Evolutionary conservation across 129 eudicot genomes (phyloP).

Genomic region (Ambrosia artemisiifolia): DNA sequence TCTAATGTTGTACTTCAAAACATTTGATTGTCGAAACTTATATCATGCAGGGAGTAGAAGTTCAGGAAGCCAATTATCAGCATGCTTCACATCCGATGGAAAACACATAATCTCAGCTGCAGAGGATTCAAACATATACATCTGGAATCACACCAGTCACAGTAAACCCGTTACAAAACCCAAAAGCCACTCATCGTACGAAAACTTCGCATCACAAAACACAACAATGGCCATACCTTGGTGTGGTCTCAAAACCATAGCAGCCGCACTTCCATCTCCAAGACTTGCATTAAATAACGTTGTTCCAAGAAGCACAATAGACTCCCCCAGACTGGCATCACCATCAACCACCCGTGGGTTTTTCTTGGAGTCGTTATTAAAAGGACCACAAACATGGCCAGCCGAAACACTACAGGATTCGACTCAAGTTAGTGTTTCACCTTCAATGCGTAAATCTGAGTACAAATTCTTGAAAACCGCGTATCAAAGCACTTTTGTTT

Average conservation of each 20-base stretch:
- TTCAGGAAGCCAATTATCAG: slow-evolving; percentile 57
- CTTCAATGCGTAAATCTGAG: slow-evolving; percentile 47
- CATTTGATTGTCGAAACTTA: neutral
- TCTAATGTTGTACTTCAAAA: neutral
- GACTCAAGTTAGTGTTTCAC: slow-evolving; percentile 34
- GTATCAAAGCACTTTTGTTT: slow-evolving; percentile 47
- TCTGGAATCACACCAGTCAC: slow-evolving; percentile 55
- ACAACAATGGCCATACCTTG: slow-evolving; percentile 75
- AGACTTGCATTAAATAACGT: neutral
- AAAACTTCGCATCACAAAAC: slow-evolving; percentile 50
- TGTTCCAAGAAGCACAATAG: slow-evolving; percentile 34
- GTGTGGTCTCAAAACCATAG: slow-evolving; percentile 57
- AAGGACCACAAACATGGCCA: slow-evolving; percentile 66
- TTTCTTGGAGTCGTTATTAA: slow-evolving; percentile 51
- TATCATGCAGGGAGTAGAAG: slow-evolving; percentile 46
- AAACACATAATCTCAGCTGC: slow-evolving; percentile 61
- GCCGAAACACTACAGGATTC: slow-evolving; percentile 57
- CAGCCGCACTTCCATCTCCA: slow-evolving; percentile 38
- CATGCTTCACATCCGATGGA: slow-evolving; percentile 86
- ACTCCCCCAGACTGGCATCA: slow-evolving; percentile 39
- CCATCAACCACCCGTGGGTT: slow-evolving; percentile 50
- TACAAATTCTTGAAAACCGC: slow-evolving; percentile 65
- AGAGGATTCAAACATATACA: slow-evolving; percentile 69
- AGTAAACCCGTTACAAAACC: slow-evolving; percentile 36
- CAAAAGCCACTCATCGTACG: slow-evolving; percentile 46